Evolutionary conservation across 2,329 filamentous ascomycete species (phyloP).

Genomic region (Samsoniella hepiali): DNA sequence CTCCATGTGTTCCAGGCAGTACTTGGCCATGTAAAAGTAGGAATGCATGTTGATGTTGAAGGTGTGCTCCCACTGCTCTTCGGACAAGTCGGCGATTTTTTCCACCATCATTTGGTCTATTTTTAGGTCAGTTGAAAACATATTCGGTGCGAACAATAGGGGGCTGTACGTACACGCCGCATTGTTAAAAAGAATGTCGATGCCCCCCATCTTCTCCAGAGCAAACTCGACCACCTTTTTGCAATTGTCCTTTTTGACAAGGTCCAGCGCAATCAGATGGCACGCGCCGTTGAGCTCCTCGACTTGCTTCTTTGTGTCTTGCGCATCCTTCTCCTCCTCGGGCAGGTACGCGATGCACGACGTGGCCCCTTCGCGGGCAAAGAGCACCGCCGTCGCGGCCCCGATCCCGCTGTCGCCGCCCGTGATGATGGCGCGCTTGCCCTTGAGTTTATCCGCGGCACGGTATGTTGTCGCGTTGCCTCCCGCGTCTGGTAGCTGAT

Average conservation of each 20-base stretch:
- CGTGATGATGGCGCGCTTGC: slow-evolving; percentile 74
- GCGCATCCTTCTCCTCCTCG: slow-evolving; percentile 72
- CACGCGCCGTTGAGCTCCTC: slow-evolving; percentile 63
- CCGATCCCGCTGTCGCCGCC: slow-evolving; percentile 80
- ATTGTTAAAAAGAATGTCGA: slow-evolving; percentile 76
- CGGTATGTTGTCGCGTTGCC: slow-evolving; percentile 69
- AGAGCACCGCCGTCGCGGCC: slow-evolving; percentile 70
- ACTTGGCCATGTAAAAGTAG: slow-evolving; percentile 78
- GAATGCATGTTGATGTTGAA: slow-evolving; percentile 83
- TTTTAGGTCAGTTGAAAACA: background rate
- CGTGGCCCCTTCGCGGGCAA: slow-evolving; percentile 76
- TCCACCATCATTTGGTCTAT: slow-evolving; percentile 59
- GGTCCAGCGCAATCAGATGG: slow-evolving; percentile 60
- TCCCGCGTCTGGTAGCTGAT: slow-evolving; percentile 64
- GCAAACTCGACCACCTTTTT: slow-evolving; percentile 66
- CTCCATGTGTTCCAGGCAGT: slow-evolving; percentile 70
- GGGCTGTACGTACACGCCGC: slow-evolving; percentile 57
- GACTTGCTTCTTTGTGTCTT: slow-evolving; percentile 68
- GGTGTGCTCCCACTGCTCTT: slow-evolving; percentile 76
- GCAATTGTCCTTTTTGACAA: slow-evolving; percentile 65
- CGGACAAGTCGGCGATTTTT: slow-evolving; percentile 67
- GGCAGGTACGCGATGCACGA: slow-evolving; percentile 71
- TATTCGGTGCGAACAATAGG: too few species aligned
- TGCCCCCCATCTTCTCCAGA: slow-evolving; percentile 59
- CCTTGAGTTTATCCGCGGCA: slow-evolving; percentile 70